Base-by-base conservation (phyloP, 2,329 filamentous ascomycete genomes). In the Pseudohalonectria lignicola region DNA sequence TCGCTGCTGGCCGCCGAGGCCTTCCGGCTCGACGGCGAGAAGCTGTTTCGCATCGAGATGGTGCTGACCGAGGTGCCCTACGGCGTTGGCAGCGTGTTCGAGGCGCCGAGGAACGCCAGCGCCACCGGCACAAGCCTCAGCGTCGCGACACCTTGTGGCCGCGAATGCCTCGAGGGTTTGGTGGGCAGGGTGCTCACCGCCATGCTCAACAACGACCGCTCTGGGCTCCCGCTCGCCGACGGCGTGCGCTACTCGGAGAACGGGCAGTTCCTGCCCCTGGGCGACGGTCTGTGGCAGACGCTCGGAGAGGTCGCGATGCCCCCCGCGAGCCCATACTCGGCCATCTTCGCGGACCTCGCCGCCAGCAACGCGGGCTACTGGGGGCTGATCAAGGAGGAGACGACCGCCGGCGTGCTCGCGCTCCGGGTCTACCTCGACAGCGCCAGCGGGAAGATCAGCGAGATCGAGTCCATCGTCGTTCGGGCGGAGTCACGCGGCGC, bases 41-140 rank as follows among this genome's bases (percentile, higher is more conserved):
- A 42, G 37, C 40, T 42, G 20, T 39, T 34, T 34, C 40, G 40
- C 33, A 48, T 48, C 31, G 47, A 49, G 30, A 49, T 47, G 45
- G 45, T 44, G 2, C 37, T 49, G 34, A 47, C 43, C 13, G 47
- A 49, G 37, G 45, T 44, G 11, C 47, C 45, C 7, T 49, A 49
- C 25, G 44, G 46, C 18, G 44, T 45, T 40, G 41, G 43, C 19
- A 42, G 43, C 7, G 44, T 38, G n/a, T 48, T 43, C 26, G 41
- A 42, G 12, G 34, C 42, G 11, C 32, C 37, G 2, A 40, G 39
- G 11, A 39, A 44, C 33, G 36, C 44, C 8, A 41, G 36, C 28
- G 41, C 37, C 5, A 35, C 45, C 2, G 43, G 42, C 10, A 47
- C 39, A 19, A 39, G 44, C 21, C 41, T 39, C 17, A 36, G 20